A percentile compares a stretch with the other conserved stretches of the same genome.
Evolutionary conservation across 495 filamentous ascomycete genomes (phyloP).

Genomic region (Talaromyces liani): DNA sequence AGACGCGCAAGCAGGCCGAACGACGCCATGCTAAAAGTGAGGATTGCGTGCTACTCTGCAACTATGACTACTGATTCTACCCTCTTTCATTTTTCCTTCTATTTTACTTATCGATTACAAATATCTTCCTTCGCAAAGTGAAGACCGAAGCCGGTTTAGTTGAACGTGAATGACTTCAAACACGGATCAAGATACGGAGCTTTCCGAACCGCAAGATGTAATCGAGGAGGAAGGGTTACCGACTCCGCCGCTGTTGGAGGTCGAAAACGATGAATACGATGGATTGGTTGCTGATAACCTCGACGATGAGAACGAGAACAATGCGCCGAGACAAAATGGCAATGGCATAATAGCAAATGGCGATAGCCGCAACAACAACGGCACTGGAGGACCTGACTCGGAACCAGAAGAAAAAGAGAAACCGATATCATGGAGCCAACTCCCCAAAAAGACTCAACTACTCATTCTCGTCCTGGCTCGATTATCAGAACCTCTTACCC

Average conservation of each 20-base stretch:
- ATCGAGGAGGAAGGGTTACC: neutral
- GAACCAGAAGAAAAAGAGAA: slow-evolving; percentile 19
- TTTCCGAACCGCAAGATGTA: neutral
- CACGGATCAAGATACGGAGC: neutral
- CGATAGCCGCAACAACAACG: neutral
- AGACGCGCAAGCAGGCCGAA: neutral
- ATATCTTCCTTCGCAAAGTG: neutral
- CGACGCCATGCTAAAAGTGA: neutral
- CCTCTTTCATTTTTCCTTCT: neutral
- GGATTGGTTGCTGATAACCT: neutral
- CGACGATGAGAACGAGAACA: neutral
- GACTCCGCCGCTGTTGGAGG: neutral
- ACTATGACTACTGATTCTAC: neutral
- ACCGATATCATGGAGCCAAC: slow-evolving; percentile 56
- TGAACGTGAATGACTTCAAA: neutral
- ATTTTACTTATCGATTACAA: neutral
- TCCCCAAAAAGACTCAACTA: slow-evolving; percentile 70
- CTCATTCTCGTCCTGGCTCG: slow-evolving; percentile 66
- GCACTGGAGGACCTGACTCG: neutral
- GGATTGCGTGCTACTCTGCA: neutral
- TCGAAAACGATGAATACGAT: neutral
- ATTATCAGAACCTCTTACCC: slow-evolving; percentile 70
- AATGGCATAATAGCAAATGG: neutral
- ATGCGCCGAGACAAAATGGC: neutral
- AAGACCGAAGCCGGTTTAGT: neutral